Conservation (phyloP, 2,329 filamentous ascomycete genomes). For the Graphiopsis chlorocephala region DNA sequence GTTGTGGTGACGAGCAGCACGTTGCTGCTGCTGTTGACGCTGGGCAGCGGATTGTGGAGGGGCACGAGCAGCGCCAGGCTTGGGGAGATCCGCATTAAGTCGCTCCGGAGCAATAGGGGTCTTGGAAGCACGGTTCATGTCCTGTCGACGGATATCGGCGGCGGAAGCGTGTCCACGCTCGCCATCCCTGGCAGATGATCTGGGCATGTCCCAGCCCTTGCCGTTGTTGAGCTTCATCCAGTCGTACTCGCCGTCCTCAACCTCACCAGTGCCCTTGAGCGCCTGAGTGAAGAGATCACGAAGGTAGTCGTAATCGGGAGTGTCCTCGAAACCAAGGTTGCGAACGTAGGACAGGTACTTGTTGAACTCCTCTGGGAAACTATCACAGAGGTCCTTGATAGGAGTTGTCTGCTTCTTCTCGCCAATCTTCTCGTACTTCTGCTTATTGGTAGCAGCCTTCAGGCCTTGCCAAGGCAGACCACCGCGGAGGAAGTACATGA, state of each 20-base stretch:
- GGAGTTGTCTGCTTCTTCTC: constrained; percentile 99
- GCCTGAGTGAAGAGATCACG: constrained; percentile 95
- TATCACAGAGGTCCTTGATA: constrained; percentile 95
- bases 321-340: constrained; percentile 97
- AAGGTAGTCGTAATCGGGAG: constrained; percentile 96
- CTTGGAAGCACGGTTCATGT: constrained; percentile 61
- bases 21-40: constrained; percentile 42
- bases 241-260: constrained; percentile 98
- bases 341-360: constrained; percentile 97
- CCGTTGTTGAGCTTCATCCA: constrained; percentile 98
- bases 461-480: constrained; percentile 67
- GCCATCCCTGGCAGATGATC: constrained; percentile 26
- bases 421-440: constrained; percentile 99
- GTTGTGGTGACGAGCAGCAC: constrained; percentile 29
- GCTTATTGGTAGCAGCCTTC: constrained; percentile 74
- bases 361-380: constrained; percentile 96
- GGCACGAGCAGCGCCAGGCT: constrained; percentile 62
- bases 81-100: constrained; percentile 49
- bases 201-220: constrained; percentile 85
- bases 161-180: constrained; percentile 74
- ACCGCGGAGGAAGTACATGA: constrained; percentile 67
- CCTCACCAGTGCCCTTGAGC: constrained; percentile 87
- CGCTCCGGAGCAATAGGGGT: constrained; percentile 46
- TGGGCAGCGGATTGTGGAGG: constrained; percentile 74
- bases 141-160: constrained; percentile 64